Evolutionary conservation across 306 rosid species (phyloP).

Genomic region (Coriaria nepalensis): DNA sequence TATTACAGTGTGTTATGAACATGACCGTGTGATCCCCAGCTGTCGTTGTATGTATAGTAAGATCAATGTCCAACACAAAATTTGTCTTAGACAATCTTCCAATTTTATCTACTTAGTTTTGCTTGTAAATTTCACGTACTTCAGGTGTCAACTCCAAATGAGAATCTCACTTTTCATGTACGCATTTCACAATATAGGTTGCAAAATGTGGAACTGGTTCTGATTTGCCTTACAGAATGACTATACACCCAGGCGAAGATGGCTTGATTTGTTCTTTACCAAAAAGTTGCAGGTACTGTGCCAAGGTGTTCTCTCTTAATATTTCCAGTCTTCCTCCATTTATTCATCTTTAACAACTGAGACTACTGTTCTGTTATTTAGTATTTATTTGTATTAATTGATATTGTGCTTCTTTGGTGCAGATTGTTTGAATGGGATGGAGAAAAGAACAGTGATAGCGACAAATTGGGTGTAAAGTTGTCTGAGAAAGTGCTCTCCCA

Average conservation of each 20-base stretch:
- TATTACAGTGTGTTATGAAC: too few relatives aligned
- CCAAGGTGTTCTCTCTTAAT: not conserved
- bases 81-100: too few relatives aligned
- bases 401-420: conserved; percentile 9
- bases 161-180: not conserved
- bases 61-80: too few relatives aligned
- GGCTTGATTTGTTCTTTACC: conserved; percentile 76
- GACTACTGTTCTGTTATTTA: conserved; percentile 1
- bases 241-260: conserved; percentile 54
- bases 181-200: conserved; percentile 36
- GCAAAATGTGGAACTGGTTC: conserved; percentile 40
- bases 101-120: too few relatives aligned
- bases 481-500: conserved; percentile 37
- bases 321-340: too few relatives aligned
- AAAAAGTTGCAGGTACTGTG: conserved; percentile 53
- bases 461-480: conserved; percentile 29
- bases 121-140: too few relatives aligned
- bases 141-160: not conserved
- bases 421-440: conserved; percentile 65
- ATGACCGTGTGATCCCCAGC: not conserved
- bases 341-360: too few relatives aligned
- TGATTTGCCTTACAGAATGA: conserved; percentile 83
- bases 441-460: conserved; percentile 22
- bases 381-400: not conserved
- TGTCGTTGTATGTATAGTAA: too few relatives aligned